Evolutionary conservation across 805 yeast genomes (phyloP).

Genomic region (Schwanniomyces pseudopolymorphus): DNA sequence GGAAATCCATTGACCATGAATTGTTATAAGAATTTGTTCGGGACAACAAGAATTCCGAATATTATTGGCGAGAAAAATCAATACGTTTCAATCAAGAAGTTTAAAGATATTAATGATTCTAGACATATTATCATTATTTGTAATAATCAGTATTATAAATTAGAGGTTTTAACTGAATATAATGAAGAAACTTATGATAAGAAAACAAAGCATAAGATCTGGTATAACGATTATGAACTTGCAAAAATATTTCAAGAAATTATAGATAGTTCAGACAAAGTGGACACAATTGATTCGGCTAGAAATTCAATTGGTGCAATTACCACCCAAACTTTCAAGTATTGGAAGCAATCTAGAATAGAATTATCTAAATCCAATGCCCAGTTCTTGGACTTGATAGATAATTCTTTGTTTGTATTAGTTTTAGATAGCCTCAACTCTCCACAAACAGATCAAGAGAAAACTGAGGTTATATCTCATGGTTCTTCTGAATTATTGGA

Average conservation of each 20-base stretch:
- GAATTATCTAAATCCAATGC: constrained; percentile 41
- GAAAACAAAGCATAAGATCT: constrained; percentile 35
- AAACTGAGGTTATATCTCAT: constrained; percentile 49
- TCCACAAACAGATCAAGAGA: constrained; percentile 48
- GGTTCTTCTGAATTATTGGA: constrained; percentile 46
- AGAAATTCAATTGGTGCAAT: constrained; percentile 52
- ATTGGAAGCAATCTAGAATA: constrained; percentile 48
- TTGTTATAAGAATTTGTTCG: constrained; percentile 66
- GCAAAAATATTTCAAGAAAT: constrained; percentile 44
- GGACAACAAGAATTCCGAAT: constrained; percentile 57
- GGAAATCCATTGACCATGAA: constrained; percentile 62
- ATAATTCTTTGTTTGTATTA: constrained; percentile 51
- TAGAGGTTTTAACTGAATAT: constrained; percentile 47
- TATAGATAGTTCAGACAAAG: constrained; percentile 33
- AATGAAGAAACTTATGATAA: constrained; percentile 13
- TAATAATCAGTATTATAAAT: constrained; percentile 49
- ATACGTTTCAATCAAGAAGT: constrained; percentile 40
- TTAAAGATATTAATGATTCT: constrained; percentile 31
- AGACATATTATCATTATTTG: constrained; percentile 52
- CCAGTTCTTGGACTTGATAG: constrained; percentile 37
- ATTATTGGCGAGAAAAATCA: constrained; percentile 16
- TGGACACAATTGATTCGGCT: constrained; percentile 38
- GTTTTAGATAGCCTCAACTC: constrained; percentile 46
- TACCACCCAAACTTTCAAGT: constrained; percentile 51
- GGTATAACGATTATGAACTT: constrained; percentile 55